Evolutionary conservation across 1,139 yeast species (phyloP).

Genomic region (Saccharomycopsis hybrid): DNA sequence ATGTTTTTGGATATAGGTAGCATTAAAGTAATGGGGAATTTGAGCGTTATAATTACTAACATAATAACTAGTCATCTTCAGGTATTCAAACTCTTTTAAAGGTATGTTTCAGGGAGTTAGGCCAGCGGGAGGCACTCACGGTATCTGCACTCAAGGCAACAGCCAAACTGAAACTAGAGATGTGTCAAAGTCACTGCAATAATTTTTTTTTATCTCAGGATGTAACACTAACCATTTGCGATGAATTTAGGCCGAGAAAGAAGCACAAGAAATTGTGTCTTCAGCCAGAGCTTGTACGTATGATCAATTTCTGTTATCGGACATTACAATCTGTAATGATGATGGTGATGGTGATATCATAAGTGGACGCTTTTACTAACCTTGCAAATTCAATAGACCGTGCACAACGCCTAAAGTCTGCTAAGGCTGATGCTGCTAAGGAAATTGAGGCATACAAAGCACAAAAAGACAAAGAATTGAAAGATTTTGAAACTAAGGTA

Average conservation of each 20-base stretch:
- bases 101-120: constrained; percentile 24
- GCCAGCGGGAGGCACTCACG: neutral
- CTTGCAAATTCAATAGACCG: constrained; percentile 39
- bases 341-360: neutral
- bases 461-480: constrained; percentile 78
- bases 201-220: too few species aligned
- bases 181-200: too few species aligned
- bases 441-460: constrained; percentile 85
- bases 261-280: constrained; percentile 91
- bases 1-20: too few species aligned
- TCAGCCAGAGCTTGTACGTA: constrained; percentile 71
- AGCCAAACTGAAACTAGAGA: too few species aligned
- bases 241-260: constrained; percentile 70
- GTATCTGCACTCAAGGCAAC: neutral
- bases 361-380: neutral
- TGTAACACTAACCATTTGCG: neutral
- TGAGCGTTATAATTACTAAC: constrained; percentile 6
- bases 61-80: constrained; percentile 22
- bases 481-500: constrained; percentile 55
- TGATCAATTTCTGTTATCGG: neutral
- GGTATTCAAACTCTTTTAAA: constrained; percentile 35
- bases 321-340: too few species aligned
- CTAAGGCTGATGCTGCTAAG: constrained; percentile 84
- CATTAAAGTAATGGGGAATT: too few species aligned
- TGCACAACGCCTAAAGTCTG: constrained; percentile 84